These are phyloP conservation scores for Fusarium sp. DNA, from an alignment of 2,329 filamentous ascomycete genomes.

Conservation along the genomic window DNA sequence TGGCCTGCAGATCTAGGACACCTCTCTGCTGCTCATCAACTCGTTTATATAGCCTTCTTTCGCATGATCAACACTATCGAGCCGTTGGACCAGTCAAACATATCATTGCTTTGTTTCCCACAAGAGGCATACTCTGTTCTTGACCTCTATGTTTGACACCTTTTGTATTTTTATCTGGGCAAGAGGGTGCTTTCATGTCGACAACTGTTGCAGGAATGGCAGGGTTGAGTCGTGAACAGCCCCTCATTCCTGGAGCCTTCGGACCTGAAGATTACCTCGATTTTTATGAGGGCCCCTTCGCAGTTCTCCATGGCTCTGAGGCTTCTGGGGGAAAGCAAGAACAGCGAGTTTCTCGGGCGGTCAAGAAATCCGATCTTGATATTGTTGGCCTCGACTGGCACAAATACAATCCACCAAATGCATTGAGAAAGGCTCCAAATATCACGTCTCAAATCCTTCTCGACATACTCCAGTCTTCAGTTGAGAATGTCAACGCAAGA, in stretches of 20 bases:
- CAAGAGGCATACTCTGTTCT: neutral
- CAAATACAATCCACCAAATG: constrained; percentile 57
- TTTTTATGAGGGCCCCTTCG: constrained; percentile 44
- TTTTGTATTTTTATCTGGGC: neutral
- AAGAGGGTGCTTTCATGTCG: neutral
- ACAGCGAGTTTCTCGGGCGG: constrained; percentile 29
- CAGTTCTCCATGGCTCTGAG: constrained; percentile 37
- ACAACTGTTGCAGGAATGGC: constrained; percentile 5
- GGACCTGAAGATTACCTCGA: constrained; percentile 45
- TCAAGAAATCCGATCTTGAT: constrained; percentile 39
- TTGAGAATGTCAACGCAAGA: constrained; percentile 55
- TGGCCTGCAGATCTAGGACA: neutral
- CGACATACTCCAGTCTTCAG: constrained; percentile 55
- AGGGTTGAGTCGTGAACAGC: constrained; percentile 21
- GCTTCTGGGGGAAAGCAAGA: constrained; percentile 37
- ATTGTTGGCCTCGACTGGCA: constrained; percentile 54
- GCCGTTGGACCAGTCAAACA: neutral
- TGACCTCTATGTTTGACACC: neutral
- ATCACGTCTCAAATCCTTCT: constrained; percentile 53
- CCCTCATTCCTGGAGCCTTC: constrained; percentile 44
- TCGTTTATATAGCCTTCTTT: constrained; percentile 20
- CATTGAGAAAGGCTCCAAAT: constrained; percentile 51
- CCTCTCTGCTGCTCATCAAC: neutral
- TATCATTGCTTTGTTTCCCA: neutral
- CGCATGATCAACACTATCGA: constrained; percentile 8